Evolutionary conservation across 768 basidiomycete genomes (phyloP).

Genomic region (Botryobasidium botryosum): DNA sequence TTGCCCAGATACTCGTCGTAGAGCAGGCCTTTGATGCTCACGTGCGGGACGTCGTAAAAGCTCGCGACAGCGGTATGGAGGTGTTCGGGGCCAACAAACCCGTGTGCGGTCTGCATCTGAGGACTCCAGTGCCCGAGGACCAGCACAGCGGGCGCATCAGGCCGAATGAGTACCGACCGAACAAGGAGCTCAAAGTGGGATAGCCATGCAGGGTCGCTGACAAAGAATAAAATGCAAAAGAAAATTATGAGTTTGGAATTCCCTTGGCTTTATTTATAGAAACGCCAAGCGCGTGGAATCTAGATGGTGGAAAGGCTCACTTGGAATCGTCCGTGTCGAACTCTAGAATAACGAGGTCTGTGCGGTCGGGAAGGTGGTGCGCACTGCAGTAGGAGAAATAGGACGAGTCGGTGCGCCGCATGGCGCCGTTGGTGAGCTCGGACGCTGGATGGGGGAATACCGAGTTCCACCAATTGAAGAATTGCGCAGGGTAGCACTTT

Average conservation of each 20-base stretch:
- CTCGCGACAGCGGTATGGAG: conserved; percentile 83
- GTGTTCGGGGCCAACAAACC: conserved; percentile 81
- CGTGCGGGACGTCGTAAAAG: conserved; percentile 92
- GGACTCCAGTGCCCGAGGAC: conserved; percentile 93
- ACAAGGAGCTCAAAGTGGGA: conserved; percentile 86
- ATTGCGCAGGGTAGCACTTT: conserved; percentile 78
- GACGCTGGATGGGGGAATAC: conserved; percentile 98
- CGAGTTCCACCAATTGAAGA: conserved; percentile 95
- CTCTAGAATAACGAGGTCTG: conserved; percentile 89
- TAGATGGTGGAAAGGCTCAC: conserved; percentile 28
- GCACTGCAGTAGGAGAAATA: conserved; percentile 92
- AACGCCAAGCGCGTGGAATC: neutral
- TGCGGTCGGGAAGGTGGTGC: conserved; percentile 85
- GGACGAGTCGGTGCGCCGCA: conserved; percentile 76
- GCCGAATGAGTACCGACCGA: conserved; percentile 77
- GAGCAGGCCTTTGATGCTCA: conserved; percentile 68
- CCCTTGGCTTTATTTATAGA: neutral
- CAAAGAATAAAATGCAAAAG: neutral
- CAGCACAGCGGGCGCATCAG: conserved; percentile 81
- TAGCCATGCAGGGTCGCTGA: conserved; percentile 49
- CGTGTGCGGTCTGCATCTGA: conserved; percentile 59
- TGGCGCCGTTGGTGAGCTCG: conserved; percentile 93
- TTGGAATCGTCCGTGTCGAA: conserved; percentile 81
- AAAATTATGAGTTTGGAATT: neutral
- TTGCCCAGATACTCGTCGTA: conserved; percentile 69